Conservation (phyloP, 495 filamentous ascomycete genomes). For the Lentithecium fluviatile region DNA sequence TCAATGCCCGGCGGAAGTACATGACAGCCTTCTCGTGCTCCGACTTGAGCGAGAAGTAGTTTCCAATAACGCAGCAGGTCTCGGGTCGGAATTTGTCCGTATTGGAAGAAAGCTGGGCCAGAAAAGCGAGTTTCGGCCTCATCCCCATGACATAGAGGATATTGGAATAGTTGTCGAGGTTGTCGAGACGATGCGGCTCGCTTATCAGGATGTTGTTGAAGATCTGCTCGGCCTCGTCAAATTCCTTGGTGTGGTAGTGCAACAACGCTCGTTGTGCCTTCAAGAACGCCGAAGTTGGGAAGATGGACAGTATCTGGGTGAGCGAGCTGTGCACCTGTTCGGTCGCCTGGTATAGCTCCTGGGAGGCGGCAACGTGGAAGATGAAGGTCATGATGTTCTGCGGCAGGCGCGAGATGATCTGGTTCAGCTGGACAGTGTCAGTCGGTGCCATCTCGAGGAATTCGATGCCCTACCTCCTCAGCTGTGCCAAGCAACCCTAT, state of each 20-base stretch:
- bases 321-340: conserved; percentile 68
- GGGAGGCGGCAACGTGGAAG: conserved; percentile 84
- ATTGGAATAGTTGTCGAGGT: conserved; percentile 92
- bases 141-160: conserved; percentile 90
- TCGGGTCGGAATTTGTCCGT: conserved; percentile 97
- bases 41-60: conserved; percentile 91
- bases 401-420: conserved; percentile 63
- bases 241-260: conserved; percentile 91
- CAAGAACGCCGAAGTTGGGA: conserved; percentile 82
- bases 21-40: conserved; percentile 97
- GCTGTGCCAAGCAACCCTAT: conserved; percentile 68
- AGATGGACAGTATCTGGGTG: conserved; percentile 74
- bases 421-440: conserved; percentile 50
- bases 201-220: conserved; percentile 77
- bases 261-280: conserved; percentile 85
- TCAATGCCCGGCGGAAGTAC: conserved; percentile 96
- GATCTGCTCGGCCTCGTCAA: conserved; percentile 77
- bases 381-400: conserved; percentile 90
- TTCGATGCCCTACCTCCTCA: conserved; percentile 66
- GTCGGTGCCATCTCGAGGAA: not conserved
- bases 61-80: conserved; percentile 94
- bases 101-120: conserved; percentile 83
- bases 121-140: conserved; percentile 83
- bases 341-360: conserved; percentile 86
- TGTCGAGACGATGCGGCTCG: conserved; percentile 86